Evolutionary conservation across 208 protist species (phyloP).

Genomic region (Leishmania major): DNA sequence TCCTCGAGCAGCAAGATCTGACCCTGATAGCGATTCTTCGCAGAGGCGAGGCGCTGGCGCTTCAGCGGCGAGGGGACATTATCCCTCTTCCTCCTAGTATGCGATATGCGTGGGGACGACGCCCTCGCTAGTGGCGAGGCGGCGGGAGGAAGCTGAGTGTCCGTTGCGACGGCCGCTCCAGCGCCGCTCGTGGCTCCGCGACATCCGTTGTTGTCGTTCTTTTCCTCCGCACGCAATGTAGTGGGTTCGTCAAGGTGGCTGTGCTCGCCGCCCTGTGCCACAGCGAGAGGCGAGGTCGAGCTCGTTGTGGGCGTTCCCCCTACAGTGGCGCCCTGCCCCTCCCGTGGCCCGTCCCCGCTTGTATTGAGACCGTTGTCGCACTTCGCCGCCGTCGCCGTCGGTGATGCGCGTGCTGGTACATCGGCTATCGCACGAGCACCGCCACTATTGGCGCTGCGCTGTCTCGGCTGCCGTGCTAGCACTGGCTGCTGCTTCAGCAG

Average conservation of each 20-base stretch:
- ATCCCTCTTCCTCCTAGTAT: no score
- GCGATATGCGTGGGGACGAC: neutral
- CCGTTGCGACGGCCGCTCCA: neutral
- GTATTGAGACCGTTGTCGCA: neutral
- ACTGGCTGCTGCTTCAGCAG: constrained; percentile 2
- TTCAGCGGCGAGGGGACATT: neutral
- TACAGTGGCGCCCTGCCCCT: neutral
- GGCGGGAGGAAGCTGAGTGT: neutral
- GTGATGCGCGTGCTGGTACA: neutral
- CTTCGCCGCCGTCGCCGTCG: neutral
- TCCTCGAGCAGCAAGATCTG: constrained; percentile 5
- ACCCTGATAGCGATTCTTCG: neutral
- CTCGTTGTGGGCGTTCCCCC: neutral
- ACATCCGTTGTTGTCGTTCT: neutral
- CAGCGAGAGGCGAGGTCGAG: neutral
- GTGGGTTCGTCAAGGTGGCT: neutral
- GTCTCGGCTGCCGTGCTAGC: neutral
- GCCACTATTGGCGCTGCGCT: neutral
- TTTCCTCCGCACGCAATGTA: neutral
- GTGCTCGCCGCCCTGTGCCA: neutral
- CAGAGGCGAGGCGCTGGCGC: neutral
- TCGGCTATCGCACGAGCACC: neutral
- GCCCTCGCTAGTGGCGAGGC: neutral
- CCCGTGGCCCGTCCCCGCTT: neutral
- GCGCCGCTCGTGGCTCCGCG: neutral